These are phyloP conservation scores for Acacia crassicarpa DNA, from an alignment of 306 rosid genomes.

Conservation along the genomic window DNA sequence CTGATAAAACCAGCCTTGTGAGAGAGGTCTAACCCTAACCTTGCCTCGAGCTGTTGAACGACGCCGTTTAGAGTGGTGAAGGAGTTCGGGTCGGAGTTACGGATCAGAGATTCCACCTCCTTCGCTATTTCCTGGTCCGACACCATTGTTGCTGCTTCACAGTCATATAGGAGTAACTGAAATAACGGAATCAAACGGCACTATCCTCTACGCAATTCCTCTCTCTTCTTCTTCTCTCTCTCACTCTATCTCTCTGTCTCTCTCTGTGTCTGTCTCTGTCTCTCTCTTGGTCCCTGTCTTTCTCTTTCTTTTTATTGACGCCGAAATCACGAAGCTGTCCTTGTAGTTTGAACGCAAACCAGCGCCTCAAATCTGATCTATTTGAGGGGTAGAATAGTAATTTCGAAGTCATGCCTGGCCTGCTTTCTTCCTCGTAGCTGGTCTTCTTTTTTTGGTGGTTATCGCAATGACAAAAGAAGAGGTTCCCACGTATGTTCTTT, in stretches of 20 bases:
- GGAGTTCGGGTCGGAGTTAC: constrained; percentile 60
- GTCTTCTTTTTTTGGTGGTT: neutral
- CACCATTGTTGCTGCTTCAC: constrained; percentile 54
- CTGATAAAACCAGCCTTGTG: constrained; percentile 68
- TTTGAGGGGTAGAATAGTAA: constrained; percentile 15
- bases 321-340: constrained; percentile 47
- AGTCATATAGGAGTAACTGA: constrained; percentile 53
- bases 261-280: constrained; percentile 37
- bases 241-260: too few relatives aligned
- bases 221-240: constrained; percentile 5
- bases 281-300: constrained; percentile 1
- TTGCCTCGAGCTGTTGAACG: constrained; percentile 67
- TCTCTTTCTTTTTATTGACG: constrained; percentile 35
- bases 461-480: neutral
- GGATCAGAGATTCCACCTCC: constrained; percentile 69
- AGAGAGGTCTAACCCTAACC: constrained; percentile 65
- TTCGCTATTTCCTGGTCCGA: constrained; percentile 74
- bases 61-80: constrained; percentile 57
- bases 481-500: too few relatives aligned
- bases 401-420: neutral
- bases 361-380: neutral
- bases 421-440: neutral
- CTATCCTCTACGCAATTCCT: constrained; percentile 25
- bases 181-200: constrained; percentile 50
- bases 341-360: neutral